phyloP scores from a whole-genome alignment of 441 rosid genomes.

The Pelargonium cotyledonis region DNA sequence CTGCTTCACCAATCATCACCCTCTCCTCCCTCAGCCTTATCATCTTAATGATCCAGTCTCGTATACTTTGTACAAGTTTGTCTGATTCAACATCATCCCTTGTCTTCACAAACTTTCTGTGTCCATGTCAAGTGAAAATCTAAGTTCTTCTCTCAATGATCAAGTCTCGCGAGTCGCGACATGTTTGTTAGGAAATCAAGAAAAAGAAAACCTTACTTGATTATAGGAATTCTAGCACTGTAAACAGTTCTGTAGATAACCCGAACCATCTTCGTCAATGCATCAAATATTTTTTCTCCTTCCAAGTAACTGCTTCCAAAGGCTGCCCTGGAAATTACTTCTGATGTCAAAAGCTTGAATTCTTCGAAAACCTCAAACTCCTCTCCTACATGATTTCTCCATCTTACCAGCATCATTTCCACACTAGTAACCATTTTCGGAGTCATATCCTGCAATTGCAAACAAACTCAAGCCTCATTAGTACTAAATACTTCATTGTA shows the following conservation, averaged over 20 bases:
- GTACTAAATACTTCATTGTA: no score
- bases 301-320: constrained; percentile 38
- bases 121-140: no score
- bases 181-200: no score
- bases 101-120: neutral
- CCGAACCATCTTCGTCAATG: constrained; percentile 21
- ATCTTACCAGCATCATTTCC: constrained; percentile 34
- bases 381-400: constrained; percentile 26
- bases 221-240: constrained; percentile 19
- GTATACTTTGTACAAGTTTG: neutral
- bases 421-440: constrained; percentile 30
- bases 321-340: constrained; percentile 36
- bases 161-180: no score
- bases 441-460: constrained; percentile 20
- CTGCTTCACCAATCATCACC: no score
- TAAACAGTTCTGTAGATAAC: constrained; percentile 11
- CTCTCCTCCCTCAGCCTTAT: neutral
- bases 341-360: constrained; percentile 31
- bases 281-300: constrained; percentile 32
- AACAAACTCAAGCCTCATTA: neutral
- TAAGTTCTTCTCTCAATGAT: no score
- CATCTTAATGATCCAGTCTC: neutral
- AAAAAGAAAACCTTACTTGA: no score
- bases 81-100: neutral
- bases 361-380: no score